Conservation (phyloP, 2,329 filamentous ascomycete genomes). For the Alternaria rosae region DNA sequence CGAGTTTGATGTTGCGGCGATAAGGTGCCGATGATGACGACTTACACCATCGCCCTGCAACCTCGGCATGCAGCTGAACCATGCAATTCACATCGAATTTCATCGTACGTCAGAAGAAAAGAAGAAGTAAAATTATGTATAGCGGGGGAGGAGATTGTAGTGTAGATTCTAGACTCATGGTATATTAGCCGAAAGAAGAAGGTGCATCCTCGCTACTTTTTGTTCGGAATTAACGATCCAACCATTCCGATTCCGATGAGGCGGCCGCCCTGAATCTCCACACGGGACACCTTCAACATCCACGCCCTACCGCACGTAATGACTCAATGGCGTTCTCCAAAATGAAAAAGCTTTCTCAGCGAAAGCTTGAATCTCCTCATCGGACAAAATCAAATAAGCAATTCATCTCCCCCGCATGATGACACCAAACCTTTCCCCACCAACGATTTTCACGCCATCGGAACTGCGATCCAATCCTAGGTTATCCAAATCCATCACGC, state of each 20-base stretch:
- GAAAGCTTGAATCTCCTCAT: neutral
- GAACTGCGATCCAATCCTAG: conserved; percentile 13
- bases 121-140: neutral
- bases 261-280: neutral
- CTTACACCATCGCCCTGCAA: neutral
- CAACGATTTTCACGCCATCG: conserved; percentile 18
- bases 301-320: neutral
- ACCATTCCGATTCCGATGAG: neutral
- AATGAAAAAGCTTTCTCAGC: conserved; percentile 4
- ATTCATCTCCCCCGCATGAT: conserved; percentile 5
- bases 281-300: neutral
- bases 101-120: neutral
- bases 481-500: conserved; percentile 20
- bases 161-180: neutral
- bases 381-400: neutral
- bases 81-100: neutral
- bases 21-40: neutral
- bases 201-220: neutral
- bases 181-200: neutral
- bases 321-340: neutral
- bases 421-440: conserved; percentile 13
- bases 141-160: neutral
- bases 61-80: neutral
- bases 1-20: neutral
- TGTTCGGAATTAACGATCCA: neutral